Evolutionary conservation across 176 grass and related monocot genomes (phyloP).

Genomic region (Chrysopogon serrulatus): DNA sequence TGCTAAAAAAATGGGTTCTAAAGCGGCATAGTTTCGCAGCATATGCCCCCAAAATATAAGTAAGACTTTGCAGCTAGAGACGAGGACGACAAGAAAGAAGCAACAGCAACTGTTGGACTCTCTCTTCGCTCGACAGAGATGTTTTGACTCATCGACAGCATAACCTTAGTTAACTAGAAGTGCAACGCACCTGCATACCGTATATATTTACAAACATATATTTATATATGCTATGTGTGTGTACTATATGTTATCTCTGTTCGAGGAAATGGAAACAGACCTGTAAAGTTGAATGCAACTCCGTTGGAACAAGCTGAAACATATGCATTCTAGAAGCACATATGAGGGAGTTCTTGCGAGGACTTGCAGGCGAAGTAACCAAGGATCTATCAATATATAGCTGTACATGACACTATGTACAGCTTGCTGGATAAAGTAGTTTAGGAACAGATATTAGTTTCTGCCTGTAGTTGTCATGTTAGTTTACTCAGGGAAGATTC

Average conservation of each 20-base stretch:
- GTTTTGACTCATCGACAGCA: constrained; percentile 23
- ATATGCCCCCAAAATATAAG: constrained; percentile 9
- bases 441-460: neutral
- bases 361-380: constrained; percentile 13
- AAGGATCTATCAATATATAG: constrained; percentile 4
- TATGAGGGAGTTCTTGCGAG: neutral
- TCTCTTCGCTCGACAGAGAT: neutral
- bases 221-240: neutral
- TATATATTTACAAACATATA: neutral
- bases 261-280: constrained; percentile 5
- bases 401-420: neutral
- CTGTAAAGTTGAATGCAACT: neutral
- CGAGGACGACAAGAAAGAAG: constrained; percentile 4
- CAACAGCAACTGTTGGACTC: constrained; percentile 15
- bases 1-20: neutral
- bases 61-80: neutral
- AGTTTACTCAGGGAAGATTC: constrained; percentile 23
- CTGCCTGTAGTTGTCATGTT: neutral
- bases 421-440: constrained; percentile 26
- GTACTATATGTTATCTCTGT: neutral
- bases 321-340: constrained; percentile 29
- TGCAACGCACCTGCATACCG: neutral
- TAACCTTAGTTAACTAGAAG: constrained; percentile 12
- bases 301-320: neutral
- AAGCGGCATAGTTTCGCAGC: constrained; percentile 32